Conservation (phyloP, 2,329 filamentous ascomycete genomes). For the Aspergillus felis region DNA sequence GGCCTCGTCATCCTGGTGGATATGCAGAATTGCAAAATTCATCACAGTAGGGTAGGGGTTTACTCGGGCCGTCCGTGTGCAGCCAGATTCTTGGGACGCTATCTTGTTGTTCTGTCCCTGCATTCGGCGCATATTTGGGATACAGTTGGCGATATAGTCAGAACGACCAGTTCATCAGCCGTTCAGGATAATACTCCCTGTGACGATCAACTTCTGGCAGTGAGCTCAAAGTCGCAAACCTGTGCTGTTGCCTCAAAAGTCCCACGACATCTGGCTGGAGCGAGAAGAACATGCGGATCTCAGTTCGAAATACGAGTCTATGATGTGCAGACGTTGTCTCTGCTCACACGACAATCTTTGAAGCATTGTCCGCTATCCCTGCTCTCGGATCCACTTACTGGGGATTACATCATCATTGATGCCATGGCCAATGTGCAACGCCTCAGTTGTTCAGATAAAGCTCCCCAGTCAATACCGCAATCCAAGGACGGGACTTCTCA, state of each 20-base stretch:
- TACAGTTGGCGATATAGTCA: slow-evolving; percentile 71
- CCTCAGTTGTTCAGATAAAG: slow-evolving; percentile 25
- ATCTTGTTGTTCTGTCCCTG: slow-evolving; percentile 70
- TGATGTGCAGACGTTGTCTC: slow-evolving; percentile 55
- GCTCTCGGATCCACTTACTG: slow-evolving; percentile 58
- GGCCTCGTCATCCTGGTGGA: slow-evolving; percentile 74
- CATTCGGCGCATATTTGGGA: slow-evolving; percentile 72
- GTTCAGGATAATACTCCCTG: slow-evolving; percentile 5
- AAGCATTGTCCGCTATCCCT: slow-evolving; percentile 63
- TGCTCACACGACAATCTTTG: slow-evolving; percentile 55
- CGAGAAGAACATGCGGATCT: slow-evolving; percentile 45
- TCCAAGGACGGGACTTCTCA: slow-evolving; percentile 20
- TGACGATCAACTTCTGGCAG: slow-evolving; percentile 52
- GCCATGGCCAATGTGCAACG: slow-evolving; percentile 67
- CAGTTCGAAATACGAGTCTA: slow-evolving; percentile 61
- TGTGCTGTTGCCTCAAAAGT: slow-evolving; percentile 59
- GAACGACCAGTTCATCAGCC: slow-evolving; percentile 60
- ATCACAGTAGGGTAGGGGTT: slow-evolving; percentile 63
- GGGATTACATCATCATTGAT: slow-evolving; percentile 73
- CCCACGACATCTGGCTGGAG: slow-evolving; percentile 6
- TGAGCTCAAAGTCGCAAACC: slow-evolving; percentile 61
- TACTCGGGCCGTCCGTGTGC: slow-evolving; percentile 63
- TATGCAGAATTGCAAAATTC: slow-evolving; percentile 62
- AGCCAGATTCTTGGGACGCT: slow-evolving; percentile 68
- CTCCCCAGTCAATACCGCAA: slow-evolving; percentile 20